Percentiles rank a stretch among this genome's conserved stretches.
These are phyloP conservation scores for Acrasis kona DNA, from an alignment of 78 protist species.

Conservation along the genomic window DNA sequence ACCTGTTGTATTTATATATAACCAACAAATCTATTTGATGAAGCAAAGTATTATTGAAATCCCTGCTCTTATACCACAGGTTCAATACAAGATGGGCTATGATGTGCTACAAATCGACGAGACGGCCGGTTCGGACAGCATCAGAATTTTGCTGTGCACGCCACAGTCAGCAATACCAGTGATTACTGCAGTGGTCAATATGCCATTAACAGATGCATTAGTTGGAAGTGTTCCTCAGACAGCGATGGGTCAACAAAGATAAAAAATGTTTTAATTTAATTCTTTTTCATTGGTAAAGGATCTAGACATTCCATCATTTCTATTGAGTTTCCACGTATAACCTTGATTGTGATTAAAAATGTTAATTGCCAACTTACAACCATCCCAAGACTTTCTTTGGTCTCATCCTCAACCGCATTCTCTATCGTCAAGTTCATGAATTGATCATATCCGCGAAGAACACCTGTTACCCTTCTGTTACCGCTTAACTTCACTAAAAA, in stretches of 20 bases:
- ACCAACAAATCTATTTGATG: background rate
- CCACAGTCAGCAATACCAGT: conserved; percentile 13
- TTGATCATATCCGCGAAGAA: conserved; percentile 78
- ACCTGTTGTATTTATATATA: background rate
- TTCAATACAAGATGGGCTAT: conserved; percentile 6
- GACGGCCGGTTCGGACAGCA: conserved; percentile 11
- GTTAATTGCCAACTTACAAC: conserved; percentile 51
- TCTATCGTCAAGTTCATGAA: conserved; percentile 81
- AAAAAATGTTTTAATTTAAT: background rate
- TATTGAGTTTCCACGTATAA: conserved; percentile 14
- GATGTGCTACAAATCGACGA: conserved; percentile 16
- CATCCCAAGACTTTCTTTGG: conserved; percentile 49
- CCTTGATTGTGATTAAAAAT: conserved; percentile 1
- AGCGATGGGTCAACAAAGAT: too few species aligned
- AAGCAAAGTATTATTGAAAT: background rate
- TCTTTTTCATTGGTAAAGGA: background rate
- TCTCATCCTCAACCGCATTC: conserved; percentile 65
- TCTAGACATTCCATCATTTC: background rate
- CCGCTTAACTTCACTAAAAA: conserved; percentile 48
- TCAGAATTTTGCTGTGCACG: conserved; percentile 23
- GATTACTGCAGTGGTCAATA: conserved; percentile 26
- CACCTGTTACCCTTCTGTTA: conserved; percentile 59
- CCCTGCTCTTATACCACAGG: conserved; percentile 38
- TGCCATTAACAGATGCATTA: conserved; percentile 35
- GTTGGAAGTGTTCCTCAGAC: too few species aligned